Base-by-base conservation (phyloP, 2,329 filamentous ascomycete genomes). In the Fusarium clavum region DNA sequence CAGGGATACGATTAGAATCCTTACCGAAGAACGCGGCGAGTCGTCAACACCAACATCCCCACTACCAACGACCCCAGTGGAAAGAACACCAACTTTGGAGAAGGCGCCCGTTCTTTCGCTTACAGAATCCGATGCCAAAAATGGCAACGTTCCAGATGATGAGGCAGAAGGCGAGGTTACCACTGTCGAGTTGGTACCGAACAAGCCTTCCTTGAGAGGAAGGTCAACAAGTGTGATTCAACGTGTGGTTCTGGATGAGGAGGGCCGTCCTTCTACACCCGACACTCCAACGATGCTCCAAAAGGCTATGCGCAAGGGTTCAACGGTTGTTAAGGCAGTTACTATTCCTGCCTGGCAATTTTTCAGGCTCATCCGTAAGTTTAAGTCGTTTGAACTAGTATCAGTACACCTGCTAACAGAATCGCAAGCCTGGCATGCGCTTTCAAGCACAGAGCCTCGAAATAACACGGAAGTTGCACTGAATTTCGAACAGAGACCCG, bases 261-360 rank as follows among this genome's bases (percentile, higher is more conserved):
- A 85, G 29, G 83, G 83, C 8, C 81, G 81, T n/a, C 74, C 83
- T 6, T 76, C 81, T 7, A 81, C 82, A 41, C 70, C 81, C 4
- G 83, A 85, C 27, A 77, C 81, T 16, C 75, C 78, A 18, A 82
- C 77, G 16, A 75, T 85, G 30, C 77, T 83, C 43, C 81, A 83
- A 66, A 82, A 78, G 78, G 81, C 71, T 79, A 83, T 74, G 79
- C 77, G 72, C 77, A 85, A 77, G 79, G 83, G 72, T 12, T 87
- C 86, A 14, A 84, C 82, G 3, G 83, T 85, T 60, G 84, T 82
- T 72, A 97, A 95, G 76, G 94, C 97, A 74, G 92, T 98, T 16
- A 91, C 95, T 62, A 97, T 98, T 83, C 95, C 95, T 40, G 96
- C 96, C 3, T 98, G 94, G 94, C 95, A 98, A 76, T 97, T 98